A percentile compares a stretch with the other conserved stretches of the same genome.
Conservation (phyloP, 164 flowering plant genomes). For the Stephania japonica region DNA sequence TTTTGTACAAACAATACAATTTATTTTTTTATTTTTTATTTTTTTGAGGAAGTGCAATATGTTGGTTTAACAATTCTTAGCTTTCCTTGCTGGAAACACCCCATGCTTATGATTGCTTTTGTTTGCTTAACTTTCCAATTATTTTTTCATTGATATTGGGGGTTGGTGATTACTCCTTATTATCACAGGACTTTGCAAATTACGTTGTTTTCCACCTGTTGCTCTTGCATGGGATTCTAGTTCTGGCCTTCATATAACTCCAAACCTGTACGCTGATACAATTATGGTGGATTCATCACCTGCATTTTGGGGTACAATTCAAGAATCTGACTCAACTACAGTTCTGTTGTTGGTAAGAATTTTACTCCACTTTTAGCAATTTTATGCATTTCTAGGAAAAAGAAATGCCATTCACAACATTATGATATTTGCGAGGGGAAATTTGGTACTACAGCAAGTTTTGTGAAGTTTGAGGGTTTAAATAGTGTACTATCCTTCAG, state of each 20-base stretch:
- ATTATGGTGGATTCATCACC: constrained; percentile 84
- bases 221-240: constrained; percentile 87
- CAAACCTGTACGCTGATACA: constrained; percentile 68
- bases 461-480: neutral
- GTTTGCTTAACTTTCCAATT: neutral
- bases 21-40: no score
- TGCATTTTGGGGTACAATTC: constrained; percentile 66
- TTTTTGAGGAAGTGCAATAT: neutral
- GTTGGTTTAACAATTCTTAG: neutral
- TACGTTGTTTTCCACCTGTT: constrained; percentile 96
- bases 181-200: constrained; percentile 74
- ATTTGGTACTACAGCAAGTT: neutral
- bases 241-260: constrained; percentile 82
- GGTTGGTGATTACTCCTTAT: constrained; percentile 8
- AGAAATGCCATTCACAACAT: neutral
- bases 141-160: neutral
- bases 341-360: constrained; percentile 65
- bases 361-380: neutral
- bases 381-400: neutral
- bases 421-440: neutral
- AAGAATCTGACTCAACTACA: constrained; percentile 60
- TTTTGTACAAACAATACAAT: neutral
- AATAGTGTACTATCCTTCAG: constrained; percentile 36
- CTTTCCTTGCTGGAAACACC: neutral
- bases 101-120: no score